These are phyloP conservation scores for Drechslerella stenobrocha DNA, from an alignment of 2,329 filamentous ascomycete species.

Conservation along the genomic window DNA sequence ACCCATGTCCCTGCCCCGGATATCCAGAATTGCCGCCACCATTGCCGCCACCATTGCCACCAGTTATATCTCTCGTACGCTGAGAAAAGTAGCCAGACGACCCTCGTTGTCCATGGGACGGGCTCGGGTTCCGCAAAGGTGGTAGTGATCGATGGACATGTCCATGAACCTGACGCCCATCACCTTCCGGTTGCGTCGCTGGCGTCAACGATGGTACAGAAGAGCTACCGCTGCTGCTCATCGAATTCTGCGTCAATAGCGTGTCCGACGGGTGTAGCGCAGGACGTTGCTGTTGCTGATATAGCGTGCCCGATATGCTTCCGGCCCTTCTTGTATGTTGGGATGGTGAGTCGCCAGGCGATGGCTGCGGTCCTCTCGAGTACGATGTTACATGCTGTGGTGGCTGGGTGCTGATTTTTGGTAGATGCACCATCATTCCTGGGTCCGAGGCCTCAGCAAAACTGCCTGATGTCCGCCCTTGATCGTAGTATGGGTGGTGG, in stretches of 20 bases:
- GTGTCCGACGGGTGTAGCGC: slow-evolving; percentile 40
- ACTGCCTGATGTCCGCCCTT: slow-evolving; percentile 16
- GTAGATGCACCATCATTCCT: slow-evolving; percentile 33
- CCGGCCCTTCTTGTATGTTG: slow-evolving; percentile 41
- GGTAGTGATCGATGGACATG: slow-evolving; percentile 27
- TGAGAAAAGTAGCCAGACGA: slow-evolving; percentile 37
- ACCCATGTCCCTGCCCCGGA: slow-evolving; percentile 37
- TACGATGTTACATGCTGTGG: slow-evolving; percentile 52
- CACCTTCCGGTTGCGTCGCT: slow-evolving; percentile 49
- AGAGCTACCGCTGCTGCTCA: slow-evolving; percentile 51
- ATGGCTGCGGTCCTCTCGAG: slow-evolving; percentile 51
- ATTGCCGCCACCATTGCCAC: slow-evolving; percentile 11
- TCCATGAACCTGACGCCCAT: slow-evolving; percentile 48
- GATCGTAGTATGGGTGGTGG: slow-evolving; percentile 30
- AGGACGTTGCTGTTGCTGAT: slow-evolving; percentile 41
- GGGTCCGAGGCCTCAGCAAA: slow-evolving; percentile 25
- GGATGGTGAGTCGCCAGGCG: slow-evolving; percentile 44
- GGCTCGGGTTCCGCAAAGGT: slow-evolving; percentile 36
- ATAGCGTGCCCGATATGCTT: slow-evolving; percentile 45
- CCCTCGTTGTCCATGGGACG: slow-evolving; percentile 29
- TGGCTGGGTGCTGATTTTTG: slow-evolving; percentile 42
- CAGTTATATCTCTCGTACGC: slow-evolving; percentile 27
- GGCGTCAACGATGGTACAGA: slow-evolving; percentile 50
- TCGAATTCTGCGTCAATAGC: slow-evolving; percentile 49
- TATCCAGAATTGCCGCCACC: slow-evolving; percentile 17